phyloP scores from a whole-genome alignment of 2,329 filamentous ascomycete genomes.

The Fusarium tuaranense region DNA sequence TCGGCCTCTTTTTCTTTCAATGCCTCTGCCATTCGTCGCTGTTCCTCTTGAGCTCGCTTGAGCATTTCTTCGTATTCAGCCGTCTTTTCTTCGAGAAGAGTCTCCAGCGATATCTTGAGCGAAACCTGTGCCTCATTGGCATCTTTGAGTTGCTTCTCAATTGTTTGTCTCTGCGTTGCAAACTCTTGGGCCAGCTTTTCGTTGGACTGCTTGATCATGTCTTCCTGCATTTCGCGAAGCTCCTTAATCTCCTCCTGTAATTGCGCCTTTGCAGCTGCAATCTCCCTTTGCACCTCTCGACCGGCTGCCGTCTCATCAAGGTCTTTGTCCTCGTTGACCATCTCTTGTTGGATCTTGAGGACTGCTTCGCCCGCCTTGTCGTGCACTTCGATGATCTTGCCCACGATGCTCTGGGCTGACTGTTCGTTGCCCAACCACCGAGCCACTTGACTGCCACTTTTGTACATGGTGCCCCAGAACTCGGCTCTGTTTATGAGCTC shows the following conservation, averaged over 20 bases:
- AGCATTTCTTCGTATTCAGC: neutral
- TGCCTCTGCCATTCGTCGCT: neutral
- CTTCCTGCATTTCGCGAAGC: neutral
- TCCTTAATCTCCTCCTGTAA: neutral
- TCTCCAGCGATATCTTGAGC: neutral
- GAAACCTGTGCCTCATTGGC: neutral
- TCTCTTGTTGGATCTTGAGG: neutral
- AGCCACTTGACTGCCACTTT: neutral
- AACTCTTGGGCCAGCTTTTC: neutral
- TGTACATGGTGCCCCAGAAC: conserved; percentile 4
- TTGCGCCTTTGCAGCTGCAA: neutral
- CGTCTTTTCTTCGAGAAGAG: neutral
- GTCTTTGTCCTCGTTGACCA: neutral
- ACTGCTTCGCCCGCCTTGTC: neutral
- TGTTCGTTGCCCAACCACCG: neutral
- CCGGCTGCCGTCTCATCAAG: neutral
- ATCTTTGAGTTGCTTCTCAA: neutral
- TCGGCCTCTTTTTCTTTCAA: neutral
- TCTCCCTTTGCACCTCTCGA: neutral
- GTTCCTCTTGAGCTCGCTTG: neutral
- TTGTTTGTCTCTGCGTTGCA: neutral
- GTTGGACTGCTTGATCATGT: neutral
- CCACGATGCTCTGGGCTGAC: neutral
- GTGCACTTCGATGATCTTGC: neutral
- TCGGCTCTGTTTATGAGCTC: neutral